Evolutionary conservation across 106 monocot genomes (phyloP).

Genomic region (Dendrobium nobile): DNA sequence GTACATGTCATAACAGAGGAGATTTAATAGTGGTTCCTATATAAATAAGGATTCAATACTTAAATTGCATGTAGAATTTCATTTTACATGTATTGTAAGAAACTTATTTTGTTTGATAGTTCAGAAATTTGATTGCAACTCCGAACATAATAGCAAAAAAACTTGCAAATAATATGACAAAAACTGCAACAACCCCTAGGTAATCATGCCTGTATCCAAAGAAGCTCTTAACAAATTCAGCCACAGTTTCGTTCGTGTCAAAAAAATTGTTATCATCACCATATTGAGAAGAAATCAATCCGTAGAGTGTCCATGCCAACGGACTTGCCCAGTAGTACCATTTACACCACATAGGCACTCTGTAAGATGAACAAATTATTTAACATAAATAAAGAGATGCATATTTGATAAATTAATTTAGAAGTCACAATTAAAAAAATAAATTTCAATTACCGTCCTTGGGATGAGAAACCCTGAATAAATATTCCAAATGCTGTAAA

Average conservation of each 20-base stretch:
- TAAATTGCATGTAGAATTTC: too few species aligned
- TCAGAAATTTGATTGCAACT: constrained; percentile 51
- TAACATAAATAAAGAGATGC: too few species aligned
- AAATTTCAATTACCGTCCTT: constrained; percentile 17
- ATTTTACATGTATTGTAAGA: too few species aligned
- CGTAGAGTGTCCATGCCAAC: constrained; percentile 48
- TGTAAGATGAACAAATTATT: constrained; percentile 11
- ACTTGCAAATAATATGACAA: constrained; percentile 36
- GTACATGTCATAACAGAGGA: too few species aligned
- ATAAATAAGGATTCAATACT: too few species aligned
- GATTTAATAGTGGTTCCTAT: too few species aligned
- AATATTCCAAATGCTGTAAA: constrained; percentile 42
- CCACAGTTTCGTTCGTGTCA: constrained; percentile 12
- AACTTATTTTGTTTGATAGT: constrained; percentile 64
- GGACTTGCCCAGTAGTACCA: constrained; percentile 79
- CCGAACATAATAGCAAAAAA: constrained; percentile 60
- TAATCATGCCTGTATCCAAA: constrained; percentile 69
- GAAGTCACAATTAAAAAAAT: not conserved
- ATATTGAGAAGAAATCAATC: constrained; percentile 60
- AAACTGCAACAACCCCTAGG: constrained; percentile 38
- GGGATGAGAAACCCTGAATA: constrained; percentile 43
- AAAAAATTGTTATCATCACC: constrained; percentile 16
- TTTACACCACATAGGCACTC: constrained; percentile 83
- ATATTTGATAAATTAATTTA: not conserved
- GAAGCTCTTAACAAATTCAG: constrained; percentile 27